These are phyloP conservation scores for Carnegiea gigantea DNA, from an alignment of 179 eudicot genomes.

Conservation along the genomic window DNA sequence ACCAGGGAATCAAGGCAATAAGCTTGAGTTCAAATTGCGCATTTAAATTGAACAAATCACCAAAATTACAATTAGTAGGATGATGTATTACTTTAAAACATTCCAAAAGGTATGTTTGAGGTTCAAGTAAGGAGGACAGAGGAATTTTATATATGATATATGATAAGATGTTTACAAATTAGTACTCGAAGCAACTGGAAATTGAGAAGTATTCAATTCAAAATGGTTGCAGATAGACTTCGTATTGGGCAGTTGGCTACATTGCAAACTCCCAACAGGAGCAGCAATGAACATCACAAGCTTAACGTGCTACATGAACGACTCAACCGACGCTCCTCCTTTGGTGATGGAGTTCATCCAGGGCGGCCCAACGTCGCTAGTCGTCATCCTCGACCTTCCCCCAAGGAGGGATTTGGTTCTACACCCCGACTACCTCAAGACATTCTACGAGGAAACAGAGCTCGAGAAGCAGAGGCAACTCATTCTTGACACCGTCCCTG, in stretches of 20 bases:
- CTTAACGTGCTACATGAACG: slow-evolving; percentile 60
- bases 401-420: slow-evolving; percentile 78
- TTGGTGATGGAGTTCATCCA: slow-evolving; percentile 75
- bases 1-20: no score
- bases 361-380: slow-evolving; percentile 64
- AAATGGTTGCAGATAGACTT: slow-evolving; percentile 61
- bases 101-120: no score
- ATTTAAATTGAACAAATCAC: no score
- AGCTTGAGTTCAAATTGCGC: no score
- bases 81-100: no score
- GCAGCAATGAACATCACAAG: slow-evolving; percentile 67
- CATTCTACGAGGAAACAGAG: slow-evolving; percentile 65
- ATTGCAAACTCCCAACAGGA: slow-evolving; percentile 77
- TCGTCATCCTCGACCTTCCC: slow-evolving; percentile 68
- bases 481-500: slow-evolving; percentile 52
- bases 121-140: no score
- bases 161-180: not conserved
- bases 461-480: slow-evolving; percentile 55
- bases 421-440: slow-evolving; percentile 66
- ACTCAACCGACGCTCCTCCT: slow-evolving; percentile 66
- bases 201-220: not conserved
- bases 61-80: no score
- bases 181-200: not conserved
- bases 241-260: slow-evolving; percentile 77
- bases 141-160: no score